A percentile compares a stretch with the other conserved stretches of the same genome.
Conservation (phyloP, 768 basidiomycete species). For the Hypsizygus marmoreus region DNA sequence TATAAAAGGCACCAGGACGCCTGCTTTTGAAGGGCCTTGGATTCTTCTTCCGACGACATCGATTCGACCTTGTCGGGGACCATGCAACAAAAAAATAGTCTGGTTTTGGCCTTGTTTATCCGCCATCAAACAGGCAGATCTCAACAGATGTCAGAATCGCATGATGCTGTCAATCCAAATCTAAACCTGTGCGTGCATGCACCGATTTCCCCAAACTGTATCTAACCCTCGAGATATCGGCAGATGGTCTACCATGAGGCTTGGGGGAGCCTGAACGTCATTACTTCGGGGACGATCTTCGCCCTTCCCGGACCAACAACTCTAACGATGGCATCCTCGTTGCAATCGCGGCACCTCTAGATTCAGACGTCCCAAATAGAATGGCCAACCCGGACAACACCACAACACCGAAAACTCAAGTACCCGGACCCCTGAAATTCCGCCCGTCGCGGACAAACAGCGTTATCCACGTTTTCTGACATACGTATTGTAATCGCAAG, state of each 20-base stretch:
- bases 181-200: constrained; percentile 11
- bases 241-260: constrained; percentile 10
- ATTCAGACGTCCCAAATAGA: not conserved
- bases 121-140: constrained; percentile 18
- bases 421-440: not conserved
- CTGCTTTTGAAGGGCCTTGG: constrained; percentile 11
- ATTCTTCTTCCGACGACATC: constrained; percentile 32
- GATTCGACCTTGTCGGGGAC: constrained; percentile 36
- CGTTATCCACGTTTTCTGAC: constrained; percentile 9
- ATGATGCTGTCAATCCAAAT: constrained; percentile 22
- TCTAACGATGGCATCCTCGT: not conserved
- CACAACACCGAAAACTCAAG: constrained; percentile 1
- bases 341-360: not conserved
- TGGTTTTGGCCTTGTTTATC: constrained; percentile 17
- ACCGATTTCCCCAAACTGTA: constrained; percentile 9
- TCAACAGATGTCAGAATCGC: not conserved
- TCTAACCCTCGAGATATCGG: not conserved
- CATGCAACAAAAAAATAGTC: constrained; percentile 13
- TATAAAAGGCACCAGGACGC: not conserved
- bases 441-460: constrained; percentile 9
- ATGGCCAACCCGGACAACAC: not conserved
- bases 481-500: not conserved
- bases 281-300: constrained; percentile 1
- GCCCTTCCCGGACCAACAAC: too few relatives aligned
- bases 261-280: constrained; percentile 3